A percentile compares a stretch with the other conserved stretches of the same genome.
Evolutionary conservation across 2,329 filamentous ascomycete genomes (phyloP).

Genomic region (Trichocomaceae sp.): DNA sequence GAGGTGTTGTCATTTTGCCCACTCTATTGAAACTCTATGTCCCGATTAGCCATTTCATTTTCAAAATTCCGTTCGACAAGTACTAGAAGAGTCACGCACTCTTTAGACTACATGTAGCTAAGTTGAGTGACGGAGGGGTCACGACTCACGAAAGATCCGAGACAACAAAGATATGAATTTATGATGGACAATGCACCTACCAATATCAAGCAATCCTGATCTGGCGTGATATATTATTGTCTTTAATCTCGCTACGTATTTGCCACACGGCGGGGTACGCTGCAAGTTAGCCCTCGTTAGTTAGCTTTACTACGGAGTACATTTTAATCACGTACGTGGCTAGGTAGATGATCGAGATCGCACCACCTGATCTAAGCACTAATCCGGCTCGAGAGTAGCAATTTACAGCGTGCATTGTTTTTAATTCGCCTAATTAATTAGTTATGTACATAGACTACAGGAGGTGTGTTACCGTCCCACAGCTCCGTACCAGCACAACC

Average conservation of each 20-base stretch:
- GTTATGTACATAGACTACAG: too few species aligned
- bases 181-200: neutral
- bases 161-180: neutral
- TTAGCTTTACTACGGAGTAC: neutral
- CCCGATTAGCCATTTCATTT: neutral
- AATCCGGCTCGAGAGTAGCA: neutral
- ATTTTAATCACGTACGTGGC: too few species aligned
- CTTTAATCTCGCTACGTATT: conserved; percentile 6
- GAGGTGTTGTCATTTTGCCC: neutral
- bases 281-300: neutral
- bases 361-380: neutral
- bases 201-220: conserved; percentile 1
- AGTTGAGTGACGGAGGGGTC: neutral
- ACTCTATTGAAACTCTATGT: neutral
- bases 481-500: conserved; percentile 44
- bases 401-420: too few species aligned
- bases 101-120: too few species aligned
- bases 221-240: neutral
- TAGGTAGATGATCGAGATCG: neutral
- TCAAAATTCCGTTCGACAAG: too few species aligned
- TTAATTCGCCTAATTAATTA: too few species aligned
- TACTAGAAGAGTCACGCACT: too few species aligned
- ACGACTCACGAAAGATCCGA: neutral
- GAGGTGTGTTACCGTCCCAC: conserved; percentile 23
- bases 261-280: conserved; percentile 3